Evolutionary conservation across 495 filamentous ascomycete species (phyloP), one percentile per base, ranked within the genome.

Genomic region (Diplogelasinospora grovesii): DNA sequence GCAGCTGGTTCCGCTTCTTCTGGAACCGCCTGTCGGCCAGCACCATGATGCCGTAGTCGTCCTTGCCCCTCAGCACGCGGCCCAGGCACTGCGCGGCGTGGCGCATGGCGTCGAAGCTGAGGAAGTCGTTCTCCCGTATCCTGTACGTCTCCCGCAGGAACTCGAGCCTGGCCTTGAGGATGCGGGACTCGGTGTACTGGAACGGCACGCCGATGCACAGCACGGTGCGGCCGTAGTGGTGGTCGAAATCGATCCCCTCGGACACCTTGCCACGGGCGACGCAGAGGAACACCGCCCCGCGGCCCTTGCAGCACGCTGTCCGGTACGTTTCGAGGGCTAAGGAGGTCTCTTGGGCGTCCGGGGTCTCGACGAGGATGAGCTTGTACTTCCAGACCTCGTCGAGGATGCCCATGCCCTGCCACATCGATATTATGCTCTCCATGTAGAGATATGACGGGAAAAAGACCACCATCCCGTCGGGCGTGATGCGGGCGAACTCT

Each of bases 311-410:
- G 62, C 93, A 99, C 0, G 93, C 93, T 3, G 89, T 95, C 38
- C 93, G 85, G 61, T 94, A 99, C 0, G 90, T 95, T 59, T 99
- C 93, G 8, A 99, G 74, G 0, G 93, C 93, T 1, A 99, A 75
- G 0, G 87, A 92, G 0, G 93, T 97, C 61, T 99, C 93, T 65
- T 97, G 93, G 1, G 86, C 83, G 64, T 99, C 93, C 0, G 93
- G 93, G 0, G 93, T 99, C 67, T 99, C 93, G 47, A 97, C 90
- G 5, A 97, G 75, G 58, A 99, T 95, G 46, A 99, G 75, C 61
- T 99, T 99, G 68, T 95, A 94, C 65, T 95, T 95, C 93, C 92
- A 99, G 29, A 99, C 89, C 56, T 89, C 83, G 66, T 99, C 92
- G 24, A 99, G 65, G 43, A 95, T 94, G 29, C 86, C 87, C 87